Evolutionary conservation across 2,329 filamentous ascomycete genomes (phyloP).

Genomic region (Hypomyces rosellus): DNA sequence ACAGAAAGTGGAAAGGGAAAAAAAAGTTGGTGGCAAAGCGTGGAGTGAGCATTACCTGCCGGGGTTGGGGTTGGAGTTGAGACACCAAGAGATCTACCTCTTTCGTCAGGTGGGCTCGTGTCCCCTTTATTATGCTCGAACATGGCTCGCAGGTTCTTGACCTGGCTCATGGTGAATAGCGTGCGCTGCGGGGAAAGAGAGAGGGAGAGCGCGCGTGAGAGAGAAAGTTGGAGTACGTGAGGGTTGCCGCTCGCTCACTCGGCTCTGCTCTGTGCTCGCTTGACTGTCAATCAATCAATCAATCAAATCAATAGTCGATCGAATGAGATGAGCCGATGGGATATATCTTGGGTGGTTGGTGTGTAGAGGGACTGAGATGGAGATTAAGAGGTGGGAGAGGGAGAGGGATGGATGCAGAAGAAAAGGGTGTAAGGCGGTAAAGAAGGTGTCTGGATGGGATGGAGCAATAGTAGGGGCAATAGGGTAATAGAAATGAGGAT

Average conservation of each 20-base stretch:
- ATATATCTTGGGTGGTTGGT: neutral
- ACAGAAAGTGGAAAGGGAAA: neutral
- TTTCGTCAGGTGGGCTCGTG: slow-evolving; percentile 59
- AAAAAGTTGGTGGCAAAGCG: slow-evolving; percentile 10
- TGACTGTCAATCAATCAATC: neutral
- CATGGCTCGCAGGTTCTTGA: slow-evolving; percentile 71
- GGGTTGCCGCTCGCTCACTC: too few species aligned
- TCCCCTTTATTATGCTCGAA: slow-evolving; percentile 70
- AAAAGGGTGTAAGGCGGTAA: neutral
- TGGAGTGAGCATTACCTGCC: slow-evolving; percentile 16
- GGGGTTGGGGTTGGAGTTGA: slow-evolving; percentile 25
- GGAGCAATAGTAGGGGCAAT: neutral
- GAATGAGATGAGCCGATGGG: neutral
- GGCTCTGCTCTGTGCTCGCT: neutral
- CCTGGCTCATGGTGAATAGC: slow-evolving; percentile 53
- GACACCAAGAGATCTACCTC: slow-evolving; percentile 61
- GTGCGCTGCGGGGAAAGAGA: slow-evolving; percentile 3
- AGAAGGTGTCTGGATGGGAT: neutral
- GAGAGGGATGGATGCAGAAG: too few species aligned
- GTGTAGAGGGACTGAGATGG: neutral
- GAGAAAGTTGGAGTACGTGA: neutral
- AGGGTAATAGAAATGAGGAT: too few species aligned
- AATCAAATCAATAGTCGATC: neutral
- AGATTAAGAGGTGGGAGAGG: neutral
- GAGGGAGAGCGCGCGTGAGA: neutral